Base-by-base conservation (phyloP, 2,329 filamentous ascomycete genomes). In the Boeremia lycopersici region DNA sequence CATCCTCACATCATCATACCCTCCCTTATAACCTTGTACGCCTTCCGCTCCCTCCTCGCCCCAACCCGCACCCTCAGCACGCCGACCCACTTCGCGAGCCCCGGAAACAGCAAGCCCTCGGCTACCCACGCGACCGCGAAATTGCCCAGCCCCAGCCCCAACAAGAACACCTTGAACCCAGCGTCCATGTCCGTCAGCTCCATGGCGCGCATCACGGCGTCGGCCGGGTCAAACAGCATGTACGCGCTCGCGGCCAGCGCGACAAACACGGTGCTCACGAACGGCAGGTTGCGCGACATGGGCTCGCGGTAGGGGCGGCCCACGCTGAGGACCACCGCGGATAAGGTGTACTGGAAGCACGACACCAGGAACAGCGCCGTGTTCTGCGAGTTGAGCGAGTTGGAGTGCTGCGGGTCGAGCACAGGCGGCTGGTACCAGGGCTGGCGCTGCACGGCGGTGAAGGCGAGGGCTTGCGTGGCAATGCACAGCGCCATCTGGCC, bases 271-370 rank as follows among this genome's bases (percentile, higher is more conserved):
- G 92, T 95, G 6, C 84, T 79, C 31, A 96, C 85, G 69, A 97
- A 97, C 0, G 93, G 95, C 70, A 89, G 85, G 70, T 99, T 99
- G 55, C 89, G 83, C 15, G 80, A 80, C 79, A 92, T 91, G 13
- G 85, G 84, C 66, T 95, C 89, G 48, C 95, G 84, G 78, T 96
- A 99, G 0, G 95, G 95, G 30, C 85, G 87, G 1, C 95, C 96
- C n/a, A 95, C 91, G 65, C 89, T 96, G 28, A 99, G 82, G 1
- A 98, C 89, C 34, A 98, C 83, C 4, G 91, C 95, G 0, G 91
- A 90, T 19, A 97, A 82, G 33, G 96, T 96, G 74, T 99, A 99
- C 73, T 98, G 93, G 69, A 93, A 98, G 73, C 92, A 97, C 1
- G 90, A 96, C 5, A 93, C 81, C 28, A 98, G 78, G 78, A 99